Evolutionary conservation across 2,329 filamentous ascomycete genomes (phyloP).

Genomic region (Aspergillus ruber): DNA sequence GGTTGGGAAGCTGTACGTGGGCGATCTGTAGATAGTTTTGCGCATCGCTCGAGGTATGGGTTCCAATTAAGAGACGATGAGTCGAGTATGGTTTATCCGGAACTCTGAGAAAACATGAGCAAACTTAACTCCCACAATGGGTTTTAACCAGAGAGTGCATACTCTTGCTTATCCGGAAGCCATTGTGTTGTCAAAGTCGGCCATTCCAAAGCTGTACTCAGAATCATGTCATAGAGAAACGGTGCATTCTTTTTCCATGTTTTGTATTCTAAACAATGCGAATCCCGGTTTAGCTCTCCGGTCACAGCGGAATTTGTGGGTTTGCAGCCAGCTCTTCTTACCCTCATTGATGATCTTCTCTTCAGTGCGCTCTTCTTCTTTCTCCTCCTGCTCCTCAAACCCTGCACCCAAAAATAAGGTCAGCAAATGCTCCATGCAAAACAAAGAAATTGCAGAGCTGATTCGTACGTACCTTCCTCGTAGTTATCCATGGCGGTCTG

Average conservation of each 20-base stretch:
- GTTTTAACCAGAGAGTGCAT: constrained; percentile 17
- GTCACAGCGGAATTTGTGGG: neutral
- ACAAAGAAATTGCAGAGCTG: constrained; percentile 7
- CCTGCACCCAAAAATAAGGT: constrained; percentile 16
- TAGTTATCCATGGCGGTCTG: constrained; percentile 27
- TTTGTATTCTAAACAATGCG: constrained; percentile 72
- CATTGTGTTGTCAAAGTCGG: constrained; percentile 95
- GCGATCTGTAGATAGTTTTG: constrained; percentile 93
- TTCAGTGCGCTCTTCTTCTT: constrained; percentile 68
- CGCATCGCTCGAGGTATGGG: constrained; percentile 80
- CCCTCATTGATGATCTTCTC: constrained; percentile 93
- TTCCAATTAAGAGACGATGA: constrained; percentile 87
- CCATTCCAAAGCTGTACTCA: constrained; percentile 93
- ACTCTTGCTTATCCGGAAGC: constrained; percentile 90
- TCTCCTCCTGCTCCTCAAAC: constrained; percentile 39
- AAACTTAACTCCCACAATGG: neutral
- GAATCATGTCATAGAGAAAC: constrained; percentile 96
- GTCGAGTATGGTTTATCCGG: constrained; percentile 80
- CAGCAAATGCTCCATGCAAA: constrained; percentile 7
- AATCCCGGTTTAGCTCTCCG: constrained; percentile 1
- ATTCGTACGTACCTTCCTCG: constrained; percentile 26
- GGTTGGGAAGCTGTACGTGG: constrained; percentile 84
- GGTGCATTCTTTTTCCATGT: constrained; percentile 99
- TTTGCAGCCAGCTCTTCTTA: constrained; percentile 26
- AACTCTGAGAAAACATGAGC: constrained; percentile 40